Base-by-base conservation (phyloP, 2,329 filamentous ascomycete species). In the Shiraia bambusicola region DNA sequence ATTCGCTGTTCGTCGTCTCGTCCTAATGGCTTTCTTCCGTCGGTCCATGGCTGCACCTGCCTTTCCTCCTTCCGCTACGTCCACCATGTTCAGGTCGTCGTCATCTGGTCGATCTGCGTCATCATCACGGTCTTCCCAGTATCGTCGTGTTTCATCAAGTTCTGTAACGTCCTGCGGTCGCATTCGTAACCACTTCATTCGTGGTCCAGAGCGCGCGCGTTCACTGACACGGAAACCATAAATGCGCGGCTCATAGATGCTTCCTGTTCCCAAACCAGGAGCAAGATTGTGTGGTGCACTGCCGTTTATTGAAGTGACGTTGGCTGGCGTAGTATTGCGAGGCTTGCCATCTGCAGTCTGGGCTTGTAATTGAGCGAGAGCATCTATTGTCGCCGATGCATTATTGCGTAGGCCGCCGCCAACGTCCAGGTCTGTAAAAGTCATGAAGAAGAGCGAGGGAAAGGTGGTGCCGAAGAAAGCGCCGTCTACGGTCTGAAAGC, bases 381-480 rank as follows among this genome's bases (percentile, higher is more conserved):
- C 59, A 33, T 68, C 64, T 28, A 64, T 59, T 34, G 63, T 63
- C 28, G 59, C 56, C 2, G 58, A 48, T 10, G 61, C 57, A 42
- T 59, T 61, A 84, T 84, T 56, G 83, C 82, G 64, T 61, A 86
- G 84, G 24, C 84, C 84, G 26, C 84, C 84, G 34, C 76, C 76
- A 45, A 97, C 82, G 57, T 96, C 90, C 63, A 96, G 87, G 65
- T 98, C 93, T 26, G 93, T 92, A 70, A 97, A 98, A 28, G 92
- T 98, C 76, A 98, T 92, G 67, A 98, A 89, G 75, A 98, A 98
- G 45, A 98, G 82, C 32, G 90, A 90, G 48, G 91, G 91, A 68
- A 98, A 98, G 0, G 93, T 98, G 39, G 93, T 92, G 34, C 93
- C 93, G 64, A 98, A 98, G 75, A 97, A 98, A 33, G 93, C 93